Base-by-base conservation (phyloP, 2,329 filamentous ascomycete genomes). In the Alternaria incomplexa region DNA sequence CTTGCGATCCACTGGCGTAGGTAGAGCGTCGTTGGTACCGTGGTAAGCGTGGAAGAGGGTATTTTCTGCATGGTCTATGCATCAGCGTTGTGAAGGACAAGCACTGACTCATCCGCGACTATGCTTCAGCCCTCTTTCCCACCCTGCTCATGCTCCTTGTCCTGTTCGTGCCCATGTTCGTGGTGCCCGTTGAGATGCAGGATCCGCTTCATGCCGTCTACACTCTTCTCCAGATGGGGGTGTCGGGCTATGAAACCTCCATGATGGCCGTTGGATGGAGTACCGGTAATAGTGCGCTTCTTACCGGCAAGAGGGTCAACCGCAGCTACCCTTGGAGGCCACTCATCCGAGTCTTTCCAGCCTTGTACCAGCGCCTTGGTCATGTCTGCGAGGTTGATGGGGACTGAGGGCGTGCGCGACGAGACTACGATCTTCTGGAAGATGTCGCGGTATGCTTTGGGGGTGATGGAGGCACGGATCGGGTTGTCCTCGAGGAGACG, bases 321-420 rank as follows among this genome's bases (percentile, higher is more conserved):
- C 50, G 85, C 73, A 17, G 82, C 81, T 0, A 85, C 78, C 69
- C 87, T 88, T 1, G 92, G 93, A 5, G 95, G 94, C 95, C 95
- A 98, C 79, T 97, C 93, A 15, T 93, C 94, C 72, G 96, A 93
- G 44, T 92, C 87, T 79, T 96, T 97, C 95, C 95, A 97, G 46
- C 95, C 95, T 26, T 91, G 86, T 1, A 98, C 93, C 68, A 95
- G 91, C 12, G 92, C 89, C 10, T 89, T 87, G 22, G 92, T 88
- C 82, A 97, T 90, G 71, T 97, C 93, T 28, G 86, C 83, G 0
- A 98, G 86, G 71, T 97, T 97, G 74, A 97, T 91, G 4, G 95
- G 95, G 15, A 96, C 92, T 2, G 91, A 90, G 0, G 95, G 95
- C 3, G 93, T 92, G 67, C 96, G 87, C 40, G 86, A 87, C 73